Conservation (phyloP, 768 basidiomycete genomes). For the Panaeolus cyanescens region DNA sequence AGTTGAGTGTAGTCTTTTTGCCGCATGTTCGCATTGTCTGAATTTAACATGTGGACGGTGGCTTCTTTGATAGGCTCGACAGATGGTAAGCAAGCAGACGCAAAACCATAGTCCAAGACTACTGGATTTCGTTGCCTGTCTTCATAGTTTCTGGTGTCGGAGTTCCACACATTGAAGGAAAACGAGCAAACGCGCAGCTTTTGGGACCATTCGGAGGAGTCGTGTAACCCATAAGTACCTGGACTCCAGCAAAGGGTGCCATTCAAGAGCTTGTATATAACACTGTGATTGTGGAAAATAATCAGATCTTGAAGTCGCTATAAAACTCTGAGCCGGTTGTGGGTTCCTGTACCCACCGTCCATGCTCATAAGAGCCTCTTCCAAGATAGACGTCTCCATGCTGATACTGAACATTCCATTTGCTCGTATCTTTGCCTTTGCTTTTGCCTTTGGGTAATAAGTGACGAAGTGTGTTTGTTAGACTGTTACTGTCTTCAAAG, state of each 20-base stretch:
- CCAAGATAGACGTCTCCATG: conserved; percentile 19
- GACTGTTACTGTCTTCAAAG: conserved; percentile 31
- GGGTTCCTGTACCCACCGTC: conserved; percentile 32
- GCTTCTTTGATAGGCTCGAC: conserved; percentile 14
- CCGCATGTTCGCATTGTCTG: conserved; percentile 19
- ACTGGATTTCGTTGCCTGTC: conserved; percentile 22
- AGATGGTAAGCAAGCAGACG: conserved; percentile 32
- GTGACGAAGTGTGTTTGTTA: conserved; percentile 37
- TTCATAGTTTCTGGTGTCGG: conserved; percentile 20
- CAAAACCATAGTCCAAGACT: conserved; percentile 34
- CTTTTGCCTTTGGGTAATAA: conserved; percentile 42
- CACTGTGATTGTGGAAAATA: conserved; percentile 10
- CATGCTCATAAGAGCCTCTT: conserved; percentile 50
- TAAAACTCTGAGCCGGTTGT: neutral
- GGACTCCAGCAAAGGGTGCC: conserved; percentile 11
- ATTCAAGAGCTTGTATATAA: conserved; percentile 23
- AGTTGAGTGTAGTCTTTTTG: conserved; percentile 17
- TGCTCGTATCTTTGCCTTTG: conserved; percentile 34
- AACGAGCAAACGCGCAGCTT: conserved; percentile 24
- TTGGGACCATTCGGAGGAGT: conserved; percentile 20
- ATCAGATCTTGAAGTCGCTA: neutral
- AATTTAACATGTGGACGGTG: conserved; percentile 23
- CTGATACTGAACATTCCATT: conserved; percentile 36
- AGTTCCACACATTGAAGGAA: conserved; percentile 25
- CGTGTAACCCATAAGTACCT: conserved; percentile 18